Evolutionary conservation across 352 stramenopile genomes (phyloP).

Genomic region (Phytophthora cactorum): DNA sequence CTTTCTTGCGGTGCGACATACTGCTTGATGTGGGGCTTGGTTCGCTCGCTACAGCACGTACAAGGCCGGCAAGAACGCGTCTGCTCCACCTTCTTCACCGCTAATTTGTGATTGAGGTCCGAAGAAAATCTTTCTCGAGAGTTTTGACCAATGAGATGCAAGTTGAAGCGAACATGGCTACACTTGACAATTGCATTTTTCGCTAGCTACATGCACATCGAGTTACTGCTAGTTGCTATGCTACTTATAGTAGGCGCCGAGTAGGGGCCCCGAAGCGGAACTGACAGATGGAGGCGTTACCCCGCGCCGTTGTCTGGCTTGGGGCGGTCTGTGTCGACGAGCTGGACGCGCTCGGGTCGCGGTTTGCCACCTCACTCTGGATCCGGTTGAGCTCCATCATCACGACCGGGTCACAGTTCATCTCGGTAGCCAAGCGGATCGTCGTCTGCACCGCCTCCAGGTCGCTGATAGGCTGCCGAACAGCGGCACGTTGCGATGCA

Average conservation of each 20-base stretch:
- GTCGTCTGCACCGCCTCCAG: conserved; percentile 67
- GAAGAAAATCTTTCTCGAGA: conserved; percentile 24
- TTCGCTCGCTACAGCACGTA: conserved; percentile 8
- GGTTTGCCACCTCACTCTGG: conserved; percentile 44
- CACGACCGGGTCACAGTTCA: conserved; percentile 66
- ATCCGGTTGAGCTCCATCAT: conserved; percentile 68
- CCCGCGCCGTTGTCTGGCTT: conserved; percentile 17
- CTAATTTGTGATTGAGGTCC: conserved; percentile 25
- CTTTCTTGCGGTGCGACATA: conserved; percentile 95
- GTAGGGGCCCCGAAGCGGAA: conserved; percentile 58
- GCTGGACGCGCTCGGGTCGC: conserved; percentile 19
- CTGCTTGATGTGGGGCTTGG: neutral
- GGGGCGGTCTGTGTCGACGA: conserved; percentile 15
- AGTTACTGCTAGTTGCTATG: neutral
- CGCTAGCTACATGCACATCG: neutral
- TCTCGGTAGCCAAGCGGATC: conserved; percentile 64
- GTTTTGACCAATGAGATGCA: conserved; percentile 34
- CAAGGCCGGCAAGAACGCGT: neutral
- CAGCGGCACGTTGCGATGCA: conserved; percentile 37
- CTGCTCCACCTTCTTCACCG: neutral
- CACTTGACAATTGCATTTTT: conserved; percentile 2
- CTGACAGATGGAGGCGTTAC: conserved; percentile 50
- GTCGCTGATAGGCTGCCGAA: conserved; percentile 44
- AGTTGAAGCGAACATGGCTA: conserved; percentile 36
- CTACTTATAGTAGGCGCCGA: conserved; percentile 35